Percentiles rank a stretch among this genome's conserved stretches.
These are phyloP conservation scores for Plectosphaerella sp. DNA, from an alignment of 2,329 filamentous ascomycete species.

Conservation along the genomic window DNA sequence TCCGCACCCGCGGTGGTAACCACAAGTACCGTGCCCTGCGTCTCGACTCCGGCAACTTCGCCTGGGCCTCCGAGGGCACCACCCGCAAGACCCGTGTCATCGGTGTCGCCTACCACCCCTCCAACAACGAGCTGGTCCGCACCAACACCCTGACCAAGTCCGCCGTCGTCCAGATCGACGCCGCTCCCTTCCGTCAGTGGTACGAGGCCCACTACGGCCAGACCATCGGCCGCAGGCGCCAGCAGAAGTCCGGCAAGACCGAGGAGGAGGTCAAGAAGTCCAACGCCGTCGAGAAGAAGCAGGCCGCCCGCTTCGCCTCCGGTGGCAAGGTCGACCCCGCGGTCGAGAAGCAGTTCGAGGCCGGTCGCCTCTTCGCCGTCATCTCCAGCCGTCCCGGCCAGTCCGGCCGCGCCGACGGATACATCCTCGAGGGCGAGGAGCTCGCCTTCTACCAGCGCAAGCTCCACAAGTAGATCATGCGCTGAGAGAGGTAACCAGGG, in stretches of 20 bases:
- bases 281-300: constrained; percentile 95
- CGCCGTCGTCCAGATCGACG: constrained; percentile 98
- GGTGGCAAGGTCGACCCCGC: constrained; percentile 88
- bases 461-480: constrained; percentile 82
- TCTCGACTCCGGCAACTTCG: constrained; percentile 98
- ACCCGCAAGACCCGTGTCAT: constrained; percentile 99
- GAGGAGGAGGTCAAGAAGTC: constrained; percentile 82
- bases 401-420: constrained; percentile 94
- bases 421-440: constrained; percentile 99
- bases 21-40: constrained; percentile 99
- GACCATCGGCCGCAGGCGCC: constrained; percentile 81
- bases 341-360: constrained; percentile 99
- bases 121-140: constrained; percentile 99
- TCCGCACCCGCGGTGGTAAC: constrained; percentile 97
- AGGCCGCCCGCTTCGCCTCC: constrained; percentile 77
- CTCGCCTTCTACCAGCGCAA: constrained; percentile 99
- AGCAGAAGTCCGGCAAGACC: constrained; percentile 55
- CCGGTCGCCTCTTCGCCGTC: constrained; percentile 93
- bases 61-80: constrained; percentile 96
- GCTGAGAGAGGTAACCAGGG: too few species aligned
- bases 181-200: constrained; percentile 98
- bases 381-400: constrained; percentile 91
- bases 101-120: constrained; percentile 96
- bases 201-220: constrained; percentile 99
- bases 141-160: constrained; percentile 99